phyloP scores from a whole-genome alignment of 768 basidiomycete species.

The Leccinum obscurum region DNA sequence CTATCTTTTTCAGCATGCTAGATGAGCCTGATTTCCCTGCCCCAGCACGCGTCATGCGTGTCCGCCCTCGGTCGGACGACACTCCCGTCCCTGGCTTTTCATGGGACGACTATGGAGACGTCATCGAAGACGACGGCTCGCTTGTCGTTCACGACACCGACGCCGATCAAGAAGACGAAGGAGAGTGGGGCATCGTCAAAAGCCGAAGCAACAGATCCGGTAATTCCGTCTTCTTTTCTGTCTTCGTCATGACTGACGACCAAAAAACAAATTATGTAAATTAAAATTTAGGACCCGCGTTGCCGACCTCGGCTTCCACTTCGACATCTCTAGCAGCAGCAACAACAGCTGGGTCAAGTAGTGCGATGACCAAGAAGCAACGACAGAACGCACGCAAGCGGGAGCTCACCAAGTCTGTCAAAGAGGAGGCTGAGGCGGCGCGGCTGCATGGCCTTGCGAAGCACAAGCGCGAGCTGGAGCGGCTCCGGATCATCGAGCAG shows the following conservation, averaged over 20 bases:
- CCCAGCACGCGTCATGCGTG: conserved; percentile 69
- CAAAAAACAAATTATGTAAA: not conserved
- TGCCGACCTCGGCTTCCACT: conserved; percentile 10
- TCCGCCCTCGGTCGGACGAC: conserved; percentile 57
- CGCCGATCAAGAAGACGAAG: conserved; percentile 72
- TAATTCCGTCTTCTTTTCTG: conserved; percentile 27
- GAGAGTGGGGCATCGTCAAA: conserved; percentile 74
- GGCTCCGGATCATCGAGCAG: conserved; percentile 48
- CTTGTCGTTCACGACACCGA: conserved; percentile 57
- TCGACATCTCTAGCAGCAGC: conserved; percentile 32
- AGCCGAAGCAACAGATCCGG: conserved; percentile 45
- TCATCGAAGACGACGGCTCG: conserved; percentile 35
- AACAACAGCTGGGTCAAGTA: conserved; percentile 28
- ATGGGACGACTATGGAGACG: conserved; percentile 79
- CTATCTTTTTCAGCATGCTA: conserved; percentile 50
- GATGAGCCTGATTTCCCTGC: conserved; percentile 54
- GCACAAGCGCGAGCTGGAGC: conserved; percentile 64
- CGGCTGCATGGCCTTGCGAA: conserved; percentile 50
- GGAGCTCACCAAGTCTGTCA: conserved; percentile 58
- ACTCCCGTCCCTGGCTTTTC: conserved; percentile 65
- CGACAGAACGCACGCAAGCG: conserved; percentile 63
- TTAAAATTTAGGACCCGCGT: conserved; percentile 15
- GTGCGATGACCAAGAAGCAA: conserved; percentile 59
- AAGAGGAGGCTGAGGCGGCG: conserved; percentile 53
- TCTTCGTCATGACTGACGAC: not conserved